Evolutionary conservation across 1,284 basidiomycete species (phyloP), one percentile per base, ranked within the genome.

Genomic region (Lignosus rhinocerotis): DNA sequence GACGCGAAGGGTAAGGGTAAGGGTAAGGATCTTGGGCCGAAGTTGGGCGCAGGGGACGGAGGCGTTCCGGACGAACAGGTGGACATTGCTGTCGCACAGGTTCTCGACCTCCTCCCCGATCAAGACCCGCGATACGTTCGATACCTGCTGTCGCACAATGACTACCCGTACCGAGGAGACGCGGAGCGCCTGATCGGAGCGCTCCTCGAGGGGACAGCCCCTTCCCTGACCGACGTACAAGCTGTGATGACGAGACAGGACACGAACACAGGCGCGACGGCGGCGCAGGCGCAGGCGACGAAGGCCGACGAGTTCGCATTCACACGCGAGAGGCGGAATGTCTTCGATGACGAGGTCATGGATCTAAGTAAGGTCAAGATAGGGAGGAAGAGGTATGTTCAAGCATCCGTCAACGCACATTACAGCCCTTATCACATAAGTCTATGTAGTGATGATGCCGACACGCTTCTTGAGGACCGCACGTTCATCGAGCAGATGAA

Each of bases 401-500:
- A 11, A 33, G 32, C 33, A 36, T 17, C 11, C 12, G 7, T 44
- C 17, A 14, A 34, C 51, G 34, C 43, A 32, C 42, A 25, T 52
- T 14, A 9, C 7, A 17, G n/a, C 14, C 48, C 25, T 42, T 63
- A 63, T 50, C 45, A 60, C 36, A 50, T 55, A 31, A 55, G 49
- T 57, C 57, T 66, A 10, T 62, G 59, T 42, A 88, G 83, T 25
- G 76, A 78, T 53, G 76, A 81, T 32, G 78, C 77, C 2, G 64
- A 72, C 21, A 68, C 73, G 10, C 69, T 86, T 8, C 67, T 83
- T 1, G 75, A 80, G 33, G 88, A 92, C 63, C 78, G 80, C 4
- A 75, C 80, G 1, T 86, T 87, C 66, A 81, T 87, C 4, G 86
- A 88, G 46, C 79, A 87, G 66, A 87, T 94, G 80, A 93, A 94